Conservation (phyloP, 2,329 filamentous ascomycete genomes). For the Penicillium sp. region DNA sequence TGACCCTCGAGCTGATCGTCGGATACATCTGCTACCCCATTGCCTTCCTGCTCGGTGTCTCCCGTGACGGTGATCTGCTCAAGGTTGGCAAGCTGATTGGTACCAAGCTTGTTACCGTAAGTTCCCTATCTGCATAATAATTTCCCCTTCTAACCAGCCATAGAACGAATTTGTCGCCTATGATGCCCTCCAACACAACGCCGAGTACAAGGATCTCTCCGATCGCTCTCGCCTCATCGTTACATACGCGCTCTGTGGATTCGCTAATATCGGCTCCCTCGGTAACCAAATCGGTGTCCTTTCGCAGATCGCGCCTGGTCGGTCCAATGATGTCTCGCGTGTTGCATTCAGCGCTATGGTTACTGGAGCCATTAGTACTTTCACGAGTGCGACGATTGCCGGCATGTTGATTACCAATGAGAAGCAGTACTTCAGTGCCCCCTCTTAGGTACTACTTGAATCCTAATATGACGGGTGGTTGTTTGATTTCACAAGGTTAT, state of each 20-base stretch:
- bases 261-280: slow-evolving; percentile 83
- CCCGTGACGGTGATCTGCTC: slow-evolving; percentile 61
- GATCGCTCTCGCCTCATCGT: slow-evolving; percentile 75
- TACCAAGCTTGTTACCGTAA: slow-evolving; percentile 73
- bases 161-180: slow-evolving; percentile 80
- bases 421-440: slow-evolving; percentile 24
- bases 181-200: slow-evolving; percentile 52
- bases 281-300: slow-evolving; percentile 89
- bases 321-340: slow-evolving; percentile 71
- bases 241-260: slow-evolving; percentile 78
- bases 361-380: slow-evolving; percentile 74
- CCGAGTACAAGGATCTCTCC: slow-evolving; percentile 59
- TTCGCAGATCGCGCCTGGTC: slow-evolving; percentile 72
- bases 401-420: slow-evolving; percentile 68
- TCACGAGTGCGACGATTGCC: slow-evolving; percentile 75
- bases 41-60: slow-evolving; percentile 78
- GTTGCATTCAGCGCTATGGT: slow-evolving; percentile 76
- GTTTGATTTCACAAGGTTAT: not conserved
- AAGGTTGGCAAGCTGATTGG: slow-evolving; percentile 78
- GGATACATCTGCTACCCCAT: slow-evolving; percentile 77
- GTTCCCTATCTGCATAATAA: slow-evolving; percentile 24
- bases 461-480: not conserved
- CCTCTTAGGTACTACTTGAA: not conserved
- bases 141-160: slow-evolving; percentile 2
- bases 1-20: slow-evolving; percentile 73